phyloP scores from a whole-genome alignment of 179 eudicot species.

The Dionaea muscipula region DNA sequence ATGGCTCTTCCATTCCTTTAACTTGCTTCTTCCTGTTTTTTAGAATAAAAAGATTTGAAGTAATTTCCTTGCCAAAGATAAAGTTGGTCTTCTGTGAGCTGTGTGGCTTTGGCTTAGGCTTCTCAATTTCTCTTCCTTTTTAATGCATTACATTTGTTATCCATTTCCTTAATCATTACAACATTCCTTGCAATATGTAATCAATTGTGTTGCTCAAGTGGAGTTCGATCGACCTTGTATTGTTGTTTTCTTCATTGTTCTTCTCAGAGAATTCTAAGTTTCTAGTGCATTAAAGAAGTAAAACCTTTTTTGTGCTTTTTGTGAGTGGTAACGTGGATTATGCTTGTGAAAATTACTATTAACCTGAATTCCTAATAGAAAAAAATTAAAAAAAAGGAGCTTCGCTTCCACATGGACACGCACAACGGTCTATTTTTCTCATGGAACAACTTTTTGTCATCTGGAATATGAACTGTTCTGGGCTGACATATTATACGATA shows the following conservation, averaged over 20 bases:
- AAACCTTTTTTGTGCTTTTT: neutral
- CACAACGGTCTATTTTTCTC: neutral
- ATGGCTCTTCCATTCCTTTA: no score
- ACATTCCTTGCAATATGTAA: neutral
- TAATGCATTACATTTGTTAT: neutral
- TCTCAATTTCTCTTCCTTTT: neutral
- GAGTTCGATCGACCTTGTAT: neutral
- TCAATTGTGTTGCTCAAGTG: neutral
- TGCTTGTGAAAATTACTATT: neutral
- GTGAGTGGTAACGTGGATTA: neutral
- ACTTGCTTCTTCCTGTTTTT: no score
- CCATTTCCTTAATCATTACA: no score
- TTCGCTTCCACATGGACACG: no score
- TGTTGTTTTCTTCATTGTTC: neutral
- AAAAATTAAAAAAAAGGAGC: no score
- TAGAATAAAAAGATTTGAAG: no score
- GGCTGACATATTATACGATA: neutral
- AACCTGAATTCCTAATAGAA: neutral
- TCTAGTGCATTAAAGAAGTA: neutral
- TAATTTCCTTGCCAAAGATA: neutral
- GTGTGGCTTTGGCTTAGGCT: neutral
- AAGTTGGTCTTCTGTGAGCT: neutral
- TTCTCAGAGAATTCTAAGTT: neutral
- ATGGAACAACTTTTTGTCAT: neutral
- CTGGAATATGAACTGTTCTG: neutral